A percentile compares a stretch with the other conserved stretches of the same genome.
Evolutionary conservation across 73 alveolate genomes (phyloP).

Genomic region (Blepharisma japonicum): DNA sequence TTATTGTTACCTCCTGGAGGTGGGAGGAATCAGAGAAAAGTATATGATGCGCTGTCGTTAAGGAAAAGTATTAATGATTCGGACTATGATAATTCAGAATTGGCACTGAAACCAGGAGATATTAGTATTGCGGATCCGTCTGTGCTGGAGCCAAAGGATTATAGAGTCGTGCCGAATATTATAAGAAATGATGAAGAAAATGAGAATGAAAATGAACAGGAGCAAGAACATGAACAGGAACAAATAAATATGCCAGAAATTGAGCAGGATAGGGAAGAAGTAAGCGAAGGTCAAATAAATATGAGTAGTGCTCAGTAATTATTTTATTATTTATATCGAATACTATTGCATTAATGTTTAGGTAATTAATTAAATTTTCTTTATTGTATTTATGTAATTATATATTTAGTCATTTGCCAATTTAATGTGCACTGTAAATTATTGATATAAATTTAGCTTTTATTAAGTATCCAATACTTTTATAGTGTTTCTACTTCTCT

Average conservation of each 20-base stretch:
- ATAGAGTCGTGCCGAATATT: no score
- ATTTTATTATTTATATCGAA: background rate
- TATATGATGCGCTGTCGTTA: background rate
- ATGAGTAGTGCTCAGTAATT: background rate
- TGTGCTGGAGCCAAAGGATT: no score
- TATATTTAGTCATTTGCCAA: background rate
- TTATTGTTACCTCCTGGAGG: conserved; percentile 18
- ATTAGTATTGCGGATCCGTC: no score
- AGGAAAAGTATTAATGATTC: background rate
- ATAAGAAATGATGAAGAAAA: no score
- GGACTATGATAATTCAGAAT: no score
- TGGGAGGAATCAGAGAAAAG: background rate
- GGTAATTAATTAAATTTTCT: background rate
- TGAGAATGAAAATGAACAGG: no score
- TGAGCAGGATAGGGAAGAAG: conserved; percentile 1
- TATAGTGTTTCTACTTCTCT: background rate
- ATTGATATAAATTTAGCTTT: background rate
- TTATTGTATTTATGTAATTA: background rate
- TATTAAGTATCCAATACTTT: background rate
- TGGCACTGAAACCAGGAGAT: no score
- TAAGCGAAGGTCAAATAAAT: background rate
- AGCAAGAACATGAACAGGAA: no score
- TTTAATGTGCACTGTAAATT: background rate
- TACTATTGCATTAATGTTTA: background rate
- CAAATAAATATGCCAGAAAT: no score